Percentiles rank a stretch among this genome's conserved stretches.
Evolutionary conservation across 2,329 filamentous ascomycete genomes (phyloP).

Genomic region (Graphiopsis chlorocephala): DNA sequence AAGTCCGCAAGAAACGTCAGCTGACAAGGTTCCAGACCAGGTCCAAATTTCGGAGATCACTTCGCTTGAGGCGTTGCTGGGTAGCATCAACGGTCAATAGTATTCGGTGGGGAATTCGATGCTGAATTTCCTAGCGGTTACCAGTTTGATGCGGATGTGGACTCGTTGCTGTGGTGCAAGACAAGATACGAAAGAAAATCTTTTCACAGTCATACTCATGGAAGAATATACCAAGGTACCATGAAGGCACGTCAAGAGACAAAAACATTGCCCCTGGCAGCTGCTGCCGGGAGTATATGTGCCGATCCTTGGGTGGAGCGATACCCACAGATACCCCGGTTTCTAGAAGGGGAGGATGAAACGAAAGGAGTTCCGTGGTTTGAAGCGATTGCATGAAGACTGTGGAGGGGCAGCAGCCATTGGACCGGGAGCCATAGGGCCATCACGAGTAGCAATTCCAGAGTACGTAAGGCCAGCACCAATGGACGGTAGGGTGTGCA

Average conservation of each 20-base stretch:
- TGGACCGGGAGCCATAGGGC: not conserved
- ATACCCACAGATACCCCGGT: slow-evolving; percentile 11
- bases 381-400: not conserved
- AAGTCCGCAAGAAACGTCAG: not conserved
- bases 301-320: slow-evolving; percentile 9
- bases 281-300: not conserved
- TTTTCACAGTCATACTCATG: not conserved
- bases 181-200: not conserved
- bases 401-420: not conserved
- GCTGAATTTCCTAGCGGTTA: not conserved
- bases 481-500: not conserved
- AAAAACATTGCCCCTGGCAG: not conserved
- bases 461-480: not conserved
- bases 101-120: slow-evolving; percentile 3
- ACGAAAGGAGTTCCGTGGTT: slow-evolving; percentile 10
- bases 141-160: not conserved
- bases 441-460: not conserved
- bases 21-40: not conserved
- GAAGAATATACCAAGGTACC: not conserved
- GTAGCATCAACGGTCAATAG: slow-evolving; percentile 13
- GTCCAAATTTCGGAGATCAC: not conserved
- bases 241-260: not conserved
- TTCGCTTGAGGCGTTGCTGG: slow-evolving; percentile 8
- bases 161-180: not conserved
- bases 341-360: slow-evolving; percentile 14